Percentiles rank a stretch among this genome's conserved stretches.
Conservation (phyloP, 306 rosid genomes). For the Hippophae gyantsensis region DNA sequence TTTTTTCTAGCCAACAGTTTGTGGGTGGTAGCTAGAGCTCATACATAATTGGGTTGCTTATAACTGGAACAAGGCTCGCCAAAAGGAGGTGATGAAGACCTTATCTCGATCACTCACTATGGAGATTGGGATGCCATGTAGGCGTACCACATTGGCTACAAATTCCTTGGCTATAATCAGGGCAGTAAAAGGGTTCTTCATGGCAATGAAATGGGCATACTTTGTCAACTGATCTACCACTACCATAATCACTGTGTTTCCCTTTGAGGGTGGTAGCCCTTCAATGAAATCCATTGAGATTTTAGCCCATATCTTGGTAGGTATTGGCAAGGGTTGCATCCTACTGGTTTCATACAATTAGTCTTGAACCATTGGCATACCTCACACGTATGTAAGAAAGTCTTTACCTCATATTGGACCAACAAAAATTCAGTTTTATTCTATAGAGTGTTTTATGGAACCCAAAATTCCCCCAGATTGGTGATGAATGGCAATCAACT, state of each 20-base stretch:
- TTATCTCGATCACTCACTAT: neutral
- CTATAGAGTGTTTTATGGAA: neutral
- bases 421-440: rapidly evolving
- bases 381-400: neutral
- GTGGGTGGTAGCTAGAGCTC: neutral
- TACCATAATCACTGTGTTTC: too few relatives aligned
- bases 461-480: neutral
- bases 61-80: neutral
- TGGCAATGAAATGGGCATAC: neutral
- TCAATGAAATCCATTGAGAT: too few relatives aligned
- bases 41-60: neutral
- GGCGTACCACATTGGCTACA: neutral
- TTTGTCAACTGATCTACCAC: too few relatives aligned
- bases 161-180: neutral
- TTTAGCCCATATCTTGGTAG: too few relatives aligned
- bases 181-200: neutral
- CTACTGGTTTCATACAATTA: neutral
- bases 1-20: neutral
- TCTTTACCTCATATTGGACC: neutral
- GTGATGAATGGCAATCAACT: neutral
- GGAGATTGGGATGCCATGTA: neutral
- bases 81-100: neutral
- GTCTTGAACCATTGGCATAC: neutral
- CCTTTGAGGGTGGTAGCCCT: too few relatives aligned
- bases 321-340: neutral